Evolutionary conservation across 768 basidiomycete genomes (phyloP).

Genomic region (Tricholoma sp.): DNA sequence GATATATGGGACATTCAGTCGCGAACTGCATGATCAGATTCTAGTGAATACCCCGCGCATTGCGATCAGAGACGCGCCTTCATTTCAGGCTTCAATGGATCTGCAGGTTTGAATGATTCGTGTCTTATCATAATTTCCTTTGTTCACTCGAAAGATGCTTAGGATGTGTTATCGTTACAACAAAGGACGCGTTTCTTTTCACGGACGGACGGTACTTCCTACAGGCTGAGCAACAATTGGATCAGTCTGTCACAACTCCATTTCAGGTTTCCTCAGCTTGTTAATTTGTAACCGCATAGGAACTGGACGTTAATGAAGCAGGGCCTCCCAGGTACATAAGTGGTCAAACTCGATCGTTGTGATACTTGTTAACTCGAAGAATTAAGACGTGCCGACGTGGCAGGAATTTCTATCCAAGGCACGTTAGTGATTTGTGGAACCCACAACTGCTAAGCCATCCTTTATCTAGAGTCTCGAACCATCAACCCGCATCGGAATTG

Average conservation of each 20-base stretch:
- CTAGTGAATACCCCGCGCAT: slow-evolving; percentile 82
- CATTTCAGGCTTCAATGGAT: slow-evolving; percentile 93
- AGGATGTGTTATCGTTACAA: slow-evolving; percentile 78
- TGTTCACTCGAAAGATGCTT: background rate
- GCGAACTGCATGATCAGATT: slow-evolving; percentile 44
- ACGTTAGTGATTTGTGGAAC: background rate
- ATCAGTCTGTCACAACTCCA: slow-evolving; percentile 44
- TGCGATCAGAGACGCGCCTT: slow-evolving; percentile 82
- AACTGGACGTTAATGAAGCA: slow-evolving; percentile 96
- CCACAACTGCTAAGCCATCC: background rate
- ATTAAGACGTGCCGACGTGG: slow-evolving; percentile 81
- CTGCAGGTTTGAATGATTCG: slow-evolving; percentile 57
- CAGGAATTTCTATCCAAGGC: slow-evolving; percentile 81
- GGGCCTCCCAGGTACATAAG: slow-evolving; percentile 63
- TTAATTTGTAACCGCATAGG: slow-evolving; percentile 27
- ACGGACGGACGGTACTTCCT: slow-evolving; percentile 96
- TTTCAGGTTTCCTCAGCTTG: background rate
- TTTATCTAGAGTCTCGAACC: slow-evolving; percentile 50
- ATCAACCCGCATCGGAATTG: slow-evolving; percentile 71
- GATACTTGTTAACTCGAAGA: background rate
- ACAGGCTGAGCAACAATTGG: slow-evolving; percentile 88
- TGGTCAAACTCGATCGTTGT: background rate
- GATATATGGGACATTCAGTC: background rate
- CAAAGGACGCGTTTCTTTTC: slow-evolving; percentile 72
- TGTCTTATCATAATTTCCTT: background rate